Conservation (phyloP, 805 yeast species). For the Zygosaccharomyces gambellarensis region DNA sequence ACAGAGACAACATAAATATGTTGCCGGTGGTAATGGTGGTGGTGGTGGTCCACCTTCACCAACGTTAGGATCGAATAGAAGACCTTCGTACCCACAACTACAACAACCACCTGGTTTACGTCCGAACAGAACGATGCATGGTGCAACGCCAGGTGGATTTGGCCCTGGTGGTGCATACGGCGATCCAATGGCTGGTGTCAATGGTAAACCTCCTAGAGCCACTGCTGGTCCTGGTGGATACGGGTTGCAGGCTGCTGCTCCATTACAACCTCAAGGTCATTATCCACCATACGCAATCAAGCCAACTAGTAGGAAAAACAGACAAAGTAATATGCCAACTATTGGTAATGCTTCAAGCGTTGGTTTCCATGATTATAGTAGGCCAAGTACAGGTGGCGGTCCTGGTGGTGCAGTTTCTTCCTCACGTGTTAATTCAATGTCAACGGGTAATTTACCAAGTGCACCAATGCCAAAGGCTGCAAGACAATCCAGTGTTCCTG, state of each 20-base stretch:
- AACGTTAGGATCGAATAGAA: slow-evolving; percentile 14
- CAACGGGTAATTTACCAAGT: slow-evolving; percentile 20
- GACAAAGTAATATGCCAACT: slow-evolving; percentile 33
- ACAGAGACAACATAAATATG: slow-evolving; percentile 10
- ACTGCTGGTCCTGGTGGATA: slow-evolving; percentile 3
- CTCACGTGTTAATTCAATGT: slow-evolving; percentile 26
- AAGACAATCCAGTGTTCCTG: slow-evolving; percentile 14
- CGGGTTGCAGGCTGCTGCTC: slow-evolving; percentile 4
- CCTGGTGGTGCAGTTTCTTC: slow-evolving; percentile 3
- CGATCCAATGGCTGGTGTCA: slow-evolving; percentile 3
- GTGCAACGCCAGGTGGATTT: slow-evolving; percentile 11
- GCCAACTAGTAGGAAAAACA: slow-evolving; percentile 36
- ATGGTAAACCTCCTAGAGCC: slow-evolving; percentile 1
- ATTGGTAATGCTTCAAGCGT: slow-evolving; percentile 32
- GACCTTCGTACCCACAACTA: slow-evolving; percentile 20
- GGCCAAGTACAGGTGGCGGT: slow-evolving; percentile 13
- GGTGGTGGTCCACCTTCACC: slow-evolving; percentile 7
- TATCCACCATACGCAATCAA: slow-evolving; percentile 25
- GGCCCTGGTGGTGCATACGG: slow-evolving; percentile 3
- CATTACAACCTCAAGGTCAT: slow-evolving; percentile 9
- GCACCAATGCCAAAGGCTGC: slow-evolving; percentile 12
- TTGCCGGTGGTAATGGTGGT: slow-evolving; percentile 6
- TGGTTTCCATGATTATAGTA: slow-evolving; percentile 15
- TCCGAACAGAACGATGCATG: slow-evolving; percentile 27
- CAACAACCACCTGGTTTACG: slow-evolving; percentile 21